Evolutionary conservation across 768 basidiomycete species (phyloP), one percentile per base, ranked within the genome.

Genomic region (Leccinum ochraceum): DNA sequence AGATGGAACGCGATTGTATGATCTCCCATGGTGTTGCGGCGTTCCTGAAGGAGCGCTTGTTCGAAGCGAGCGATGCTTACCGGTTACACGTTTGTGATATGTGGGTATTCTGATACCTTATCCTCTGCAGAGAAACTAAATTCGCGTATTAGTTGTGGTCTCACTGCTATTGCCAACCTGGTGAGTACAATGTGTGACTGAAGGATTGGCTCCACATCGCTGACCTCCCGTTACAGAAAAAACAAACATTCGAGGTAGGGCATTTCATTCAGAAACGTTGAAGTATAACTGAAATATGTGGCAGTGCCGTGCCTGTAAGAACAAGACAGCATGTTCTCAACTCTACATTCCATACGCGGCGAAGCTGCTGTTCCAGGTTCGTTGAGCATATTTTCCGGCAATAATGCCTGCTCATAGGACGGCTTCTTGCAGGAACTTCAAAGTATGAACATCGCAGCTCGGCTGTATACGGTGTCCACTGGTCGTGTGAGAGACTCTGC

Each of bases 1-100:
- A 99, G 83, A 99, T 99, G 97, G 97, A 99, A 73, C 92, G 94
- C 74, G 96, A 98, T 85, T 98, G 97, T 75, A 99, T 99, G 97
- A 96, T 99, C 62, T 97, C 97, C 24, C 97, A 99, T 79, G 97
- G 97, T 73, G 95, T 98, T 64, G 96, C 97, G 51, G 94, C 86
- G 2, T 98, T 98, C 86, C 76, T 98, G 76, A 98, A 98, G 78
- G 97, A 98, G 79, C 89, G 97, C 60, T 80, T 98, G 74, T 95
- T 95, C 67, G 93, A 95, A 72, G 94, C 92, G 32, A 92, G 90
- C 71, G 89, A 95, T 73, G 93, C 92, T 10, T 96, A 96, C 76
- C 88, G 95, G 48, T 77, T 98, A 39, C 95, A 98, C 71, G 94
- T 97, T 62, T 98, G 95, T 73, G 95, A 97, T 70, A 95, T 97